Percentiles rank a stretch among this genome's conserved stretches.
These are phyloP conservation scores for Suhomyces atakaporum DNA, from an alignment of 1,139 yeast species.

Conservation along the genomic window DNA sequence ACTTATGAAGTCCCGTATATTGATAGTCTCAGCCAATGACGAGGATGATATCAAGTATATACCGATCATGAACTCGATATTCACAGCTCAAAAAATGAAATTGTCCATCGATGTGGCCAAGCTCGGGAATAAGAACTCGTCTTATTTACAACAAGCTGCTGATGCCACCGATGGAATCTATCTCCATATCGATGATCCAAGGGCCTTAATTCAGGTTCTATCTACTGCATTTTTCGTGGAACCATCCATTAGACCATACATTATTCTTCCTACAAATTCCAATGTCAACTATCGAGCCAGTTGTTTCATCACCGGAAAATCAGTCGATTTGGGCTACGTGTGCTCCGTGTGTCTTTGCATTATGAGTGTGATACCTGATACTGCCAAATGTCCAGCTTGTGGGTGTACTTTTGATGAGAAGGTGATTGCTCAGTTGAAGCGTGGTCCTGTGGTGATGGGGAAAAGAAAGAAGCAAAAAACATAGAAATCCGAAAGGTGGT, in stretches of 20 bases:
- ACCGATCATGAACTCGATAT: conserved; percentile 92
- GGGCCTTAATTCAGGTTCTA: conserved; percentile 71
- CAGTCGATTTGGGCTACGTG: conserved; percentile 91
- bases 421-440: conserved; percentile 41
- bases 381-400: conserved; percentile 59
- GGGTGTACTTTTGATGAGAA: conserved; percentile 54
- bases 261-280: conserved; percentile 81
- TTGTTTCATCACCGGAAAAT: conserved; percentile 84
- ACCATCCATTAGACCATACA: conserved; percentile 71
- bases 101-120: conserved; percentile 91
- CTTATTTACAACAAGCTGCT: conserved; percentile 91
- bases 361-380: conserved; percentile 60
- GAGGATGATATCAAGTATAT: conserved; percentile 83
- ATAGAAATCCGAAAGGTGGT: not conserved
- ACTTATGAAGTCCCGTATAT: conserved; percentile 65
- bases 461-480: conserved; percentile 28
- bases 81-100: conserved; percentile 92
- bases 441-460: conserved; percentile 54
- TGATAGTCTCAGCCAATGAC: conserved; percentile 75
- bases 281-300: conserved; percentile 94
- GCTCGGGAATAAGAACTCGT: conserved; percentile 66
- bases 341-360: conserved; percentile 93
- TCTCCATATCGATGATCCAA: conserved; percentile 69
- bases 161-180: conserved; percentile 95
- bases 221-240: conserved; percentile 76